phyloP scores from a whole-genome alignment of 2,329 filamentous ascomycete species.

The Trichoderma polysporum region DNA sequence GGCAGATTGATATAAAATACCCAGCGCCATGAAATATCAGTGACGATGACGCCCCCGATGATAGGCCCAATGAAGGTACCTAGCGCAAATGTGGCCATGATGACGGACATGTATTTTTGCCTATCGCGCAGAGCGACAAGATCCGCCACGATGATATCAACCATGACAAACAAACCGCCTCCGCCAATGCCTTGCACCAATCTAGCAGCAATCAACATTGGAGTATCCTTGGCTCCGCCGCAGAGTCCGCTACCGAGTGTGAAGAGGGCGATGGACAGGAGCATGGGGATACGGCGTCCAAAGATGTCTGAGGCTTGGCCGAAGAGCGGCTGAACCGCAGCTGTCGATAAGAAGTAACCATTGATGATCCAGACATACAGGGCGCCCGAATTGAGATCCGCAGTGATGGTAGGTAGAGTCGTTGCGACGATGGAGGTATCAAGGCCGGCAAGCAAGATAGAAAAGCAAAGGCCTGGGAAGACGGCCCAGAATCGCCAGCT shows the following conservation, averaged over 20 bases:
- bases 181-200: conserved; percentile 49
- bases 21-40: conserved; percentile 42
- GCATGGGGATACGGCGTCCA: conserved; percentile 45
- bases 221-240: conserved; percentile 44
- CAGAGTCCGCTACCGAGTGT: conserved; percentile 52
- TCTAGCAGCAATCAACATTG: conserved; percentile 50
- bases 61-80: conserved; percentile 37
- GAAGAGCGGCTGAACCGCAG: conserved; percentile 31
- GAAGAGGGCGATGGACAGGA: conserved; percentile 47
- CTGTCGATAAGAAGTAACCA: conserved; percentile 22
- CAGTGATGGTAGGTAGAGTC: conserved; percentile 48
- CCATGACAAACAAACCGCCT: conserved; percentile 36
- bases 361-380: conserved; percentile 8
- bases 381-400: background rate
- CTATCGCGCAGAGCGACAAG: conserved; percentile 49
- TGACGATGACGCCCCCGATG: conserved; percentile 31
- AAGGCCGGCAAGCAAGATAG: conserved; percentile 41
- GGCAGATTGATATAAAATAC: conserved; percentile 49
- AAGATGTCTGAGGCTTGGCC: conserved; percentile 52
- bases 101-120: conserved; percentile 39
- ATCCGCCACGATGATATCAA: conserved; percentile 40
- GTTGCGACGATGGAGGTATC: conserved; percentile 57
- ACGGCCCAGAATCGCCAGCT: conserved; percentile 19
- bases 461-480: conserved; percentile 23
- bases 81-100: conserved; percentile 34